phyloP scores from a whole-genome alignment of 495 filamentous ascomycete species.

The Articulospora tetracladia region DNA sequence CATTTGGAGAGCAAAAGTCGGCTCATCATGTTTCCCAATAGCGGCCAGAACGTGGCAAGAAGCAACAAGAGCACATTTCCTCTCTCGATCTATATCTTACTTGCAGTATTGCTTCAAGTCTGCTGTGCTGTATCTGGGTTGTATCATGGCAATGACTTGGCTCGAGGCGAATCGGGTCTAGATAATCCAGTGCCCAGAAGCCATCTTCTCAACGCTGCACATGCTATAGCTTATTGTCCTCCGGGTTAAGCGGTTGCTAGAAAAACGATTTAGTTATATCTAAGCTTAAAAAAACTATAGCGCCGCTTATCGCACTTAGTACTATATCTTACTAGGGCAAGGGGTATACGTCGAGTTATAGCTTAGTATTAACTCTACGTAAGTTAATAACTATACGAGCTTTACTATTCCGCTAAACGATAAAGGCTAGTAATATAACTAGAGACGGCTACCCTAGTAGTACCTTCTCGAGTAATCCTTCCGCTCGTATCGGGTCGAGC shows the following conservation, averaged over 20 bases:
- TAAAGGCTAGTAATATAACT: slow-evolving; percentile 1
- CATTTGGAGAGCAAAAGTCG: too few species aligned
- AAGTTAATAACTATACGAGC: not conserved
- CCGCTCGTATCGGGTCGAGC: not conserved
- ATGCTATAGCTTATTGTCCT: too few species aligned
- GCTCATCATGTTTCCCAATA: too few species aligned
- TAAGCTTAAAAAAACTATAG: not conserved
- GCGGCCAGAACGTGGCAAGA: too few species aligned
- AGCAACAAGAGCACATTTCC: too few species aligned
- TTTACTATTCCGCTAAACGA: not conserved
- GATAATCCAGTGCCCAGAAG: too few species aligned
- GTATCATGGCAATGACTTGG: too few species aligned
- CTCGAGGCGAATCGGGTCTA: too few species aligned
- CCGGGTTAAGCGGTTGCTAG: not conserved
- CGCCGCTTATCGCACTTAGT: not conserved
- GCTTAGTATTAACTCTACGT: not conserved
- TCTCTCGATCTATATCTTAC: too few species aligned
- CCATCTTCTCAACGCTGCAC: too few species aligned
- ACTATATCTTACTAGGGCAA: not conserved
- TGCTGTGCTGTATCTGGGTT: too few species aligned
- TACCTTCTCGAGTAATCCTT: not conserved
- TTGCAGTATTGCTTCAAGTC: too few species aligned
- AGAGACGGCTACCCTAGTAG: not conserved
- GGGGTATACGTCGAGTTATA: not conserved
- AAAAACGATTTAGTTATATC: slow-evolving; percentile 1